These are phyloP conservation scores for Nicotiana paniculata DNA, from an alignment of 257 asterid species.

Conservation along the genomic window DNA sequence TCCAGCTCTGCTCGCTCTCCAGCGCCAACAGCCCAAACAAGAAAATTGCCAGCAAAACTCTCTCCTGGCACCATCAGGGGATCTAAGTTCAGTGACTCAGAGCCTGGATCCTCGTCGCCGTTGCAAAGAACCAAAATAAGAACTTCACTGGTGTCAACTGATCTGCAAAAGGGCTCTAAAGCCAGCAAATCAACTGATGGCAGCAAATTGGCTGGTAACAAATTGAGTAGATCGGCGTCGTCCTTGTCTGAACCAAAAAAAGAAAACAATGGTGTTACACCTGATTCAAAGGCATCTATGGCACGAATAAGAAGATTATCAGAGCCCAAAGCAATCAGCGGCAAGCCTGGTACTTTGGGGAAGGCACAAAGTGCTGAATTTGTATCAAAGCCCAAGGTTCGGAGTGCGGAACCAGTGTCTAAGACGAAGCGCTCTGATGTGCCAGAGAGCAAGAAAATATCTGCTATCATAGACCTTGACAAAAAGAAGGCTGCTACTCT, in stretches of 20 bases:
- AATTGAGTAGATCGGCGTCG: constrained; percentile 62
- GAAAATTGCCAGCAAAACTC: constrained; percentile 51
- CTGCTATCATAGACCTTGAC: constrained; percentile 75
- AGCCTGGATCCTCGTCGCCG: constrained; percentile 84
- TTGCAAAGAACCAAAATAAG: constrained; percentile 85
- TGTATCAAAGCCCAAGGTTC: constrained; percentile 35
- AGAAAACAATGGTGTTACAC: constrained; percentile 39
- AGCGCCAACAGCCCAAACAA: constrained; percentile 34
- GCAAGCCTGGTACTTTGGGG: constrained; percentile 29
- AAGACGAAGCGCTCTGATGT: constrained; percentile 53
- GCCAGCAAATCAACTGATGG: constrained; percentile 45
- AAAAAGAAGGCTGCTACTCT: constrained; percentile 73
- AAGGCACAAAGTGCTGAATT: constrained; percentile 51
- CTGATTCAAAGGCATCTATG: constrained; percentile 64
- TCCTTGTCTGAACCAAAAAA: constrained; percentile 62
- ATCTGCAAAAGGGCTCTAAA: constrained; percentile 40
- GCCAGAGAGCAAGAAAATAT: constrained; percentile 65
- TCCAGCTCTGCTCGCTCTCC: constrained; percentile 37
- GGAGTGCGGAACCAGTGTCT: constrained; percentile 24
- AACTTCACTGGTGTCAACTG: constrained; percentile 44
- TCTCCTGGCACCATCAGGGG: constrained; percentile 62
- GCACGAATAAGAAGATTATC: constrained; percentile 75
- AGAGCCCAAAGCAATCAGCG: constrained; percentile 59
- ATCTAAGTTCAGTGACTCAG: constrained; percentile 85
- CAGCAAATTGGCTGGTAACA: constrained; percentile 45